phyloP scores from a whole-genome alignment of 441 rosid genomes.

The Breynia disticha region DNA sequence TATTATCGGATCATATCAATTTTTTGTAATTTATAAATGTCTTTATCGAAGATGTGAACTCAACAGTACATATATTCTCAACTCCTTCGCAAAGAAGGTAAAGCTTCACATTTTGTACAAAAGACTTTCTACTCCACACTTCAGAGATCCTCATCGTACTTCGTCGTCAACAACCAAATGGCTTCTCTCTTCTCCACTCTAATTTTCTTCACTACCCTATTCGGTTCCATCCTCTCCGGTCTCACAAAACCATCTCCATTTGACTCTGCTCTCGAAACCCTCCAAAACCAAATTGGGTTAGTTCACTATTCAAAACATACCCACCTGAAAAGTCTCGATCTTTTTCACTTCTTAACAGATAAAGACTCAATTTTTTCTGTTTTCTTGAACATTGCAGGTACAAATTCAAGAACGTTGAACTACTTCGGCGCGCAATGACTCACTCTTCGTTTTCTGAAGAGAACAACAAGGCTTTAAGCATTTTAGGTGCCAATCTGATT shows the following conservation, averaged over 20 bases:
- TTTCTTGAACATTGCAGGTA: slow-evolving; percentile 30
- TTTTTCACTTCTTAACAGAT: not conserved
- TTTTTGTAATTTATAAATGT: too few relatives aligned
- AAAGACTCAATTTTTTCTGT: not conserved
- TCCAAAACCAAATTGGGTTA: slow-evolving; percentile 42
- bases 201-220: slow-evolving; percentile 5
- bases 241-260: slow-evolving; percentile 32
- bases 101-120: not conserved
- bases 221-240: slow-evolving; percentile 7
- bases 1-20: too few relatives aligned
- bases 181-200: slow-evolving; percentile 11
- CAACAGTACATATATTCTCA: too few relatives aligned
- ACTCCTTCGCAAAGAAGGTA: too few relatives aligned
- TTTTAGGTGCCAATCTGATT: slow-evolving; percentile 43
- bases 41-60: too few relatives aligned
- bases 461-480: slow-evolving; percentile 54
- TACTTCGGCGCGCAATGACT: slow-evolving; percentile 65
- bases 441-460: slow-evolving; percentile 63
- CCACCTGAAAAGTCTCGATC: not conserved
- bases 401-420: slow-evolving; percentile 29
- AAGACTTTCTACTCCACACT: not conserved
- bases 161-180: slow-evolving; percentile 11
- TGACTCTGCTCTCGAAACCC: slow-evolving; percentile 30
- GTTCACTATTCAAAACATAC: not conserved
- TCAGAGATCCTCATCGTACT: not conserved